Evolutionary conservation across 768 basidiomycete genomes (phyloP).

Genomic region (Strobilomyces echinocephalus): DNA sequence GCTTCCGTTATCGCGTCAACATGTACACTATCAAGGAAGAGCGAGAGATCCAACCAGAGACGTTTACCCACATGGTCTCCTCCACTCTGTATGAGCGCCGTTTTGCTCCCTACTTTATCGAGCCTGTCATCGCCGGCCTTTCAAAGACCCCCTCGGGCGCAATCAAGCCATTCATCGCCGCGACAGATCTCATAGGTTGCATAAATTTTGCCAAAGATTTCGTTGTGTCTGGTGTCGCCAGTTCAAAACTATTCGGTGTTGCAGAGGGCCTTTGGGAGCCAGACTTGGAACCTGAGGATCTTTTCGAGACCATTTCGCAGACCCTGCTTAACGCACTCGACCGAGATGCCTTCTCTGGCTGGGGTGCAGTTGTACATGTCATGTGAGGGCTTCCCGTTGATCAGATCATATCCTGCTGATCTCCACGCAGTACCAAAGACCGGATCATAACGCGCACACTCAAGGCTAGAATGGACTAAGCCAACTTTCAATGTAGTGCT

Average conservation of each 20-base stretch:
- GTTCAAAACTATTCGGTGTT: conserved; percentile 89
- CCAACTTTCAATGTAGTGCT: conserved; percentile 3
- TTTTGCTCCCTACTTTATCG: conserved; percentile 95
- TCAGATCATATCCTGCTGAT: conserved; percentile 7
- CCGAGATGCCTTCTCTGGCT: conserved; percentile 93
- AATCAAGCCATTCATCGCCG: conserved; percentile 89
- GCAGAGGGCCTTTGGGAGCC: conserved; percentile 99
- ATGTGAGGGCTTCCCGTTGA: conserved; percentile 57
- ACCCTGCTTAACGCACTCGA: conserved; percentile 93
- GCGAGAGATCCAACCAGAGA: conserved; percentile 92
- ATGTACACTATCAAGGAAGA: conserved; percentile 99
- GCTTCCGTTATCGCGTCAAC: conserved; percentile 90
- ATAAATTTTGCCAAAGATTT: conserved; percentile 95
- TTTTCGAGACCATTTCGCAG: conserved; percentile 98
- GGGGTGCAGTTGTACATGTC: conserved; percentile 93
- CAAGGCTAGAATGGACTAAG: conserved; percentile 88
- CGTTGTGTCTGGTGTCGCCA: conserved; percentile 91
- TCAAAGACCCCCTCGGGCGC: conserved; percentile 66
- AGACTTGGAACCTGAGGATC: conserved; percentile 89
- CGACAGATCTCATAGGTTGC: conserved; percentile 91
- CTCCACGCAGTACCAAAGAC: conserved; percentile 57
- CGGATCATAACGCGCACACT: conserved; percentile 77
- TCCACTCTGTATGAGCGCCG: conserved; percentile 94
- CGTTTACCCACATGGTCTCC: conserved; percentile 92
- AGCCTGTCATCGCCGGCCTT: conserved; percentile 93